Percentiles rank a stretch among this genome's conserved stretches.
phyloP scores from a whole-genome alignment of 176 grass and related monocot species.

The Oryza meridionalis region DNA sequence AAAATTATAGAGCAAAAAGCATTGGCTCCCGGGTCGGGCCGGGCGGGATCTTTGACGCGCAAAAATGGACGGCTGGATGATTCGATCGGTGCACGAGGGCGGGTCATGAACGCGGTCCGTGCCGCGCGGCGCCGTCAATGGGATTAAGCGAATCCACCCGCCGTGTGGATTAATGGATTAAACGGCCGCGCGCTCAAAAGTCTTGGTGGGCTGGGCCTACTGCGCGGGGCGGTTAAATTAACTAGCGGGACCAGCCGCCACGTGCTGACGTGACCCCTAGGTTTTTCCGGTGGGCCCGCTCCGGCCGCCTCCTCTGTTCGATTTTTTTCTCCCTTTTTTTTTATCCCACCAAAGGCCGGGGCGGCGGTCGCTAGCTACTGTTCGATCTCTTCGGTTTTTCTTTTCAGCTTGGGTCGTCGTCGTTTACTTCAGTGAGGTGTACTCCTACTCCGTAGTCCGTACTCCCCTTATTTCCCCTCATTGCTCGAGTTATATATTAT shows the following conservation, averaged over 20 bases:
- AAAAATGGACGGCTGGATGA: background rate
- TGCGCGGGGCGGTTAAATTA: constrained; percentile 37
- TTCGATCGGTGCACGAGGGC: constrained; percentile 9
- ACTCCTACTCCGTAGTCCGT: background rate
- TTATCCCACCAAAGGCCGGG: background rate
- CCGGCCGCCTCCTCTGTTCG: background rate
- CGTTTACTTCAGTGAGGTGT: background rate
- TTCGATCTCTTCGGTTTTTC: background rate
- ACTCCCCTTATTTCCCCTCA: background rate
- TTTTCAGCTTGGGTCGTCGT: background rate
- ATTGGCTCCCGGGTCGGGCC: background rate
- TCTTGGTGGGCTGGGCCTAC: constrained; percentile 1
- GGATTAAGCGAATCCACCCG: background rate
- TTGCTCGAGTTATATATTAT: background rate
- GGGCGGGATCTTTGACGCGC: background rate
- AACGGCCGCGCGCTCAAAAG: constrained; percentile 41
- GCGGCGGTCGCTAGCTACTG: background rate
- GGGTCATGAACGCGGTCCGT: background rate
- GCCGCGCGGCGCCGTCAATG: background rate
- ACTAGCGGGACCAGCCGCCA: constrained; percentile 50
- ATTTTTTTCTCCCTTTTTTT: background rate
- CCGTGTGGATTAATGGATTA: background rate
- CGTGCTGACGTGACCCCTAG: constrained; percentile 59
- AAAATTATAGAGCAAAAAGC: background rate
- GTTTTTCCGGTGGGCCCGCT: constrained; percentile 26